Conservation (phyloP, 1,139 yeast genomes). For the Lodderomyces pseudojiufengensis region DNA sequence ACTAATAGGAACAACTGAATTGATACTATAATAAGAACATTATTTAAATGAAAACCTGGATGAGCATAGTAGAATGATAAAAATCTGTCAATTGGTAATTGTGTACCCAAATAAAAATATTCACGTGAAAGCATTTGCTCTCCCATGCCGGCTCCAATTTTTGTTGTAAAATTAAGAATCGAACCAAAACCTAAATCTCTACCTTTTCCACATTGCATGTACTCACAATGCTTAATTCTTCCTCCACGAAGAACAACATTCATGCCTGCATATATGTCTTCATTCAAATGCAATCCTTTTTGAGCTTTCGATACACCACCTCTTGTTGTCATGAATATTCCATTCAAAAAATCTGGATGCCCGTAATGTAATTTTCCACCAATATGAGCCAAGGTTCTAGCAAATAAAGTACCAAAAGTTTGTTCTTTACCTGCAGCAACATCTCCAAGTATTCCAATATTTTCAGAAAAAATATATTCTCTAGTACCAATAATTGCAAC, state of each 20-base stretch:
- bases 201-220: conserved; percentile 89
- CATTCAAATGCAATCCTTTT: conserved; percentile 79
- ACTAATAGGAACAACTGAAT: conserved; percentile 45
- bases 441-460: conserved; percentile 82
- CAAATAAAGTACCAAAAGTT: conserved; percentile 86
- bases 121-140: conserved; percentile 85
- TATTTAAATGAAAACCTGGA: conserved; percentile 57
- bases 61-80: conserved; percentile 87
- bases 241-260: conserved; percentile 80
- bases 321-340: conserved; percentile 81
- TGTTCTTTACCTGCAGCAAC: conserved; percentile 94
- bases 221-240: conserved; percentile 81
- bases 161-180: conserved; percentile 77
- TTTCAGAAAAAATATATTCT: conserved; percentile 84
- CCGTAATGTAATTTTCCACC: conserved; percentile 92
- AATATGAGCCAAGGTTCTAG: conserved; percentile 77
- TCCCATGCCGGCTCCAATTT: conserved; percentile 95
- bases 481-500: conserved; percentile 88
- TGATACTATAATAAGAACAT: conserved; percentile 47
- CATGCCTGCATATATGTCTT: conserved; percentile 91
- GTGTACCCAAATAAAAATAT: conserved; percentile 77
- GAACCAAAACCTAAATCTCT: conserved; percentile 86
- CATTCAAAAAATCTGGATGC: conserved; percentile 86
- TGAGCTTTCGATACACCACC: conserved; percentile 93
- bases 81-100: conserved; percentile 74